Percentiles rank a stretch among this genome's conserved stretches.
phyloP scores from a whole-genome alignment of 306 rosid species.

The Vachellia collinsii region DNA sequence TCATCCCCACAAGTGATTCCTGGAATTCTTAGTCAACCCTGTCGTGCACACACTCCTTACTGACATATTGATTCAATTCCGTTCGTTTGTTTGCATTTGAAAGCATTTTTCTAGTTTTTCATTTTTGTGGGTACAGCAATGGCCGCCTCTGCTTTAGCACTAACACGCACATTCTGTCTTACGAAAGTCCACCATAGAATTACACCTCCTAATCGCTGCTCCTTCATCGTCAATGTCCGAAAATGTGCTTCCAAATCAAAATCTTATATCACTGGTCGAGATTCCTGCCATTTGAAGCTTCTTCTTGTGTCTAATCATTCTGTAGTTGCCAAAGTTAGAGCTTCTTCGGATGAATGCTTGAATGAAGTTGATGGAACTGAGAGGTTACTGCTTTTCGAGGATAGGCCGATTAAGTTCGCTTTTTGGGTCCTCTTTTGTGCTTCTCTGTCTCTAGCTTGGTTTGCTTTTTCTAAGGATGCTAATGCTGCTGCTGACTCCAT shows the following conservation, averaged over 20 bases:
- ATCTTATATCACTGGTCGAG: constrained; percentile 27
- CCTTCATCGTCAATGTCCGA: constrained; percentile 8
- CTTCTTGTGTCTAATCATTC: constrained; percentile 32
- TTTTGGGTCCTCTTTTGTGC: constrained; percentile 83
- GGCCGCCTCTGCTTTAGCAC: constrained; percentile 55
- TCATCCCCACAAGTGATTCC: not conserved
- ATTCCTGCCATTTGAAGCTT: constrained; percentile 29
- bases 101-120: not conserved
- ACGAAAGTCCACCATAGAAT: constrained; percentile 45
- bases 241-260: constrained; percentile 34
- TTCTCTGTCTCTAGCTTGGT: constrained; percentile 79
- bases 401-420: constrained; percentile 59
- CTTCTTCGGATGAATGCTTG: constrained; percentile 46
- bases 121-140: constrained; percentile 30
- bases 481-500: constrained; percentile 86
- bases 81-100: not conserved
- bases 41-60: not conserved
- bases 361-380: constrained; percentile 49
- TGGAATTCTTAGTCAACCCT: not conserved
- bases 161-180: constrained; percentile 43
- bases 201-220: constrained; percentile 35
- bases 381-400: constrained; percentile 45
- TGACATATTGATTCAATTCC: not conserved
- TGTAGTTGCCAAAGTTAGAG: constrained; percentile 36
- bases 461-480: constrained; percentile 82